Evolutionary conservation across 225 moss, liverwort and hornwort species (phyloP), one percentile per base, ranked within the genome.

Genomic region (Neckera pumila): DNA sequence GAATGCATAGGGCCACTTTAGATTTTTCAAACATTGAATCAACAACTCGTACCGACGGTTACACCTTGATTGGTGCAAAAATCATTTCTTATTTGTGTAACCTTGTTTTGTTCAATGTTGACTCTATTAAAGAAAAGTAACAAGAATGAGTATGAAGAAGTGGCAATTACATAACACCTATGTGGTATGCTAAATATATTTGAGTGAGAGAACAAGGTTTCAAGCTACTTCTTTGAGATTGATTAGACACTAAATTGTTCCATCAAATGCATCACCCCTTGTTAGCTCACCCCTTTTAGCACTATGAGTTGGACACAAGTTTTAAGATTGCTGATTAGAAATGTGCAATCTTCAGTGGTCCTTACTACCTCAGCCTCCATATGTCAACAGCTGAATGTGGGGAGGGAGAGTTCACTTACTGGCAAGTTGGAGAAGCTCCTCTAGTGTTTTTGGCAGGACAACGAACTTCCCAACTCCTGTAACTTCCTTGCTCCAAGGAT

Each of bases 401-500:
- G 42, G 49, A 42, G 64, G 51, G 18, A 59, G 15, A 14, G 26
- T 76, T 88, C 63, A 89, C 92, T 74, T 81, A 92, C 93, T 86
- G 34, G 91, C 88, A 34, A 91, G 73, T 40, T 83, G 77, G 63
- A 93, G 88, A 66, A 93, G 88, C 83, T 88, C 67, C 61, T 91
- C 61, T 73, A 93, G 65, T 4, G 91, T 65, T 25, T 76, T 77
- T 11, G 93, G 91, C 47, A 93, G 19, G 21, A 72, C 45, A 58
- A 91, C 83, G 20, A 91, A 62, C 78, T 90, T 91, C 40, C 88
- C 91, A 43, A 49, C 60, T 33, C 76, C 86, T 17, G 76, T 26
- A 25, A 67, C 84, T 45, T 80, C 84, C 82, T 83, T 93, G 83
- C 86, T 93, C 88, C 89, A 90, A 8, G 93, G 91, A 85, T 91